Percentiles rank a stretch among this genome's conserved stretches.
phyloP scores from a whole-genome alignment of 2,329 filamentous ascomycete genomes.

The Aspergillus fumigatus region DNA sequence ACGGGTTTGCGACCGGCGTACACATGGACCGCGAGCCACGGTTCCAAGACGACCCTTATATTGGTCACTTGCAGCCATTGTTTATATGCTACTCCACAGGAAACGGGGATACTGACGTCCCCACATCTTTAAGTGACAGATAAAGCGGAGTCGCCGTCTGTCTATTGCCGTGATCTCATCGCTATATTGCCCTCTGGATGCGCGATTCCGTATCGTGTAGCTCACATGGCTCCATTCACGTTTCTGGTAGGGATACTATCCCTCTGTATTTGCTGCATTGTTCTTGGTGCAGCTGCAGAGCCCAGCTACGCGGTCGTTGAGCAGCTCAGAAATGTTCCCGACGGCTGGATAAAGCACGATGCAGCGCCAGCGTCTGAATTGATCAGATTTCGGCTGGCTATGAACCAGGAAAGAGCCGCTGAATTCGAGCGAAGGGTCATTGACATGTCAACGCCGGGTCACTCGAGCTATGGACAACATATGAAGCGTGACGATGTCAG shows the following conservation, averaged over 20 bases:
- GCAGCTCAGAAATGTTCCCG: constrained; percentile 24
- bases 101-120: neutral
- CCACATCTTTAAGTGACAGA: neutral
- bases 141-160: neutral
- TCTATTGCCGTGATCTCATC: neutral
- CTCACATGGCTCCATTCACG: constrained; percentile 7
- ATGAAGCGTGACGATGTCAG: constrained; percentile 58
- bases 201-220: neutral
- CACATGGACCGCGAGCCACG: neutral
- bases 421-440: constrained; percentile 56
- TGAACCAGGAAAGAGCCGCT: constrained; percentile 46
- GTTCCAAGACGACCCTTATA: neutral
- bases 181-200: neutral
- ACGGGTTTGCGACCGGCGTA: neutral
- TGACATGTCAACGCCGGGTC: constrained; percentile 58
- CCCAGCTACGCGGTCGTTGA: constrained; percentile 24
- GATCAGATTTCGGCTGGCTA: constrained; percentile 48
- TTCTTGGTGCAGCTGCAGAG: neutral
- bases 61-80: too few species aligned
- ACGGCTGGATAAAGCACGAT: constrained; percentile 29
- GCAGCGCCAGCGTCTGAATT: constrained; percentile 31
- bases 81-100: neutral
- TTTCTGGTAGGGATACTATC: constrained; percentile 5
- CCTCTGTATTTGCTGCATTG: constrained; percentile 10
- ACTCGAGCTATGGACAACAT: constrained; percentile 57